These are phyloP conservation scores for Triticum urartu DNA, from an alignment of 176 grass and related monocot genomes.

Conservation along the genomic window DNA sequence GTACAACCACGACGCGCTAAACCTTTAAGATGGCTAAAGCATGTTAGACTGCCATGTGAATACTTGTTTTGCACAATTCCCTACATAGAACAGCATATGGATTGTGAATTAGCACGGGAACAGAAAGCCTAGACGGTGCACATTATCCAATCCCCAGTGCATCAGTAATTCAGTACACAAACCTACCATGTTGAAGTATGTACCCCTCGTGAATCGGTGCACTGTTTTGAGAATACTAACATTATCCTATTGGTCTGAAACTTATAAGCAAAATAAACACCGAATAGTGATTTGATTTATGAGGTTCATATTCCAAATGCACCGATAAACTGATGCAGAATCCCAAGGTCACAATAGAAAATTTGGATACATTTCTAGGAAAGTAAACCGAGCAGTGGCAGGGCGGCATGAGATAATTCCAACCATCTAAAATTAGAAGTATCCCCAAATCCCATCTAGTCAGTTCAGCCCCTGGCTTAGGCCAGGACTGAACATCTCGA, in stretches of 20 bases:
- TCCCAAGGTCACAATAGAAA: background rate
- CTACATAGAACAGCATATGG: background rate
- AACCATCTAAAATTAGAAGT: background rate
- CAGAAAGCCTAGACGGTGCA: background rate
- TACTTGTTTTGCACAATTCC: background rate
- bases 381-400: background rate
- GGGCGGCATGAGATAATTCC: background rate
- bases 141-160: background rate
- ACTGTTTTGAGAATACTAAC: background rate
- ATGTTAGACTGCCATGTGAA: background rate
- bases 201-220: background rate
- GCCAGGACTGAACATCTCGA: background rate
- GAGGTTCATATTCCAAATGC: background rate
- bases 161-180: background rate
- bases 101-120: conserved; percentile 3
- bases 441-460: background rate
- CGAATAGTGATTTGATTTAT: background rate
- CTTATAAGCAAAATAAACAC: background rate
- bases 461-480: background rate
- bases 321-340: background rate
- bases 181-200: background rate
- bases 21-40: background rate
- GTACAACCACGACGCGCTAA: too few species aligned
- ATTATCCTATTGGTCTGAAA: background rate
- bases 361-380: background rate